Base-by-base conservation (phyloP, 805 yeast species). In the Lachancea kluyveri region DNA sequence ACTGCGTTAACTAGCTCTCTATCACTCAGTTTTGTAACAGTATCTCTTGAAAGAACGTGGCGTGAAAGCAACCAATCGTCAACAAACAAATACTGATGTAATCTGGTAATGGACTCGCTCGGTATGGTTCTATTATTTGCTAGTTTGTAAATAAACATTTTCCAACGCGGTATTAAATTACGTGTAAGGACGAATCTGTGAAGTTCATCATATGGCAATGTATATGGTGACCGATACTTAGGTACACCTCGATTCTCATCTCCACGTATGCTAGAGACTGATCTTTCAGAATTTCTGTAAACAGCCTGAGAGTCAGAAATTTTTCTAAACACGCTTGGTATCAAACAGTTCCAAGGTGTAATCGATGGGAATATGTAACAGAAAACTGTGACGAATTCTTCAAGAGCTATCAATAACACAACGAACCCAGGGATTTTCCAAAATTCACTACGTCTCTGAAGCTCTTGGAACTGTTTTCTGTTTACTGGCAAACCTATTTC, bases 331-430 rank as follows among this genome's bases (percentile, higher is more conserved):
- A 54, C 46, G 4, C 58, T 54, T 1, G 79, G 79, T 19, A 74
- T 57, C 7, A 71, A 59, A 50, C 81, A 76, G 8, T 79, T 74
- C 57, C 67, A 67, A 7, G 81, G 79, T 1, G 77, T 67, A 4
- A 76, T 46, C 39, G 69, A 71, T 0, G 83, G 83, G 30, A 74
- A 48, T 4, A 61, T 49, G 33, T 65, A 71, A 45, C 79, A 73
- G 4, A 77, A 40, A 1, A 72, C 13, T 1, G 79, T 78, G 0
- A 79, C 70, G 30, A 58, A 45, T 42, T 77, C 84, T 46, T 70
- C 70, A 48, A 73, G 74, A 3, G 73, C 41, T 17, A 69, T 27
- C 28, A 69, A 58, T 5, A 73, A 40, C 2, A 74, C 25, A 1
- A 67, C 64, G 53, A 77, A 76, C n/a, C 54, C 15, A 2, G 82